Conservation (phyloP, 106 monocot species). For the Narthecium ossifragum region DNA sequence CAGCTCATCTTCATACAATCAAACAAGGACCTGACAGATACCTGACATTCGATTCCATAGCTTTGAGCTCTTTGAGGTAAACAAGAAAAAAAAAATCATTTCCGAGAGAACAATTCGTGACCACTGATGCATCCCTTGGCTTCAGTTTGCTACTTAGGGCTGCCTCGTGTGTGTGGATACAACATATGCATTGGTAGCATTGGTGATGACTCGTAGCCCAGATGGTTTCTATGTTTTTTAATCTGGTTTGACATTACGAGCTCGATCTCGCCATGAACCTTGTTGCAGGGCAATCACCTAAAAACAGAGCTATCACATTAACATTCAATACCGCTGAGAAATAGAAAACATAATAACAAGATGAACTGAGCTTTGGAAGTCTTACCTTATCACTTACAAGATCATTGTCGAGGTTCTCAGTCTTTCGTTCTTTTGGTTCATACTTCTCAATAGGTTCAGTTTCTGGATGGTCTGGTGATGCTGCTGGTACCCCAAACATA, state of each 20-base stretch:
- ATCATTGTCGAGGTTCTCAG: conserved; percentile 4
- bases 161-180: too few species aligned
- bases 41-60: too few species aligned
- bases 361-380: background rate
- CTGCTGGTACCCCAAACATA: conserved; percentile 71
- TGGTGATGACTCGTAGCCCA: too few species aligned
- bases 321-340: background rate
- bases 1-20: too few species aligned
- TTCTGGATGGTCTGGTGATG: conserved; percentile 12
- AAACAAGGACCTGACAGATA: too few species aligned
- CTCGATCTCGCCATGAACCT: conserved; percentile 93
- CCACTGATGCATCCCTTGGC: too few species aligned
- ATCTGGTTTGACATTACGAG: conserved; percentile 24
- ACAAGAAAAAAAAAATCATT: too few species aligned
- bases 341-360: background rate
- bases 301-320: background rate
- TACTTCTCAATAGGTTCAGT: conserved; percentile 8
- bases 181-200: too few species aligned
- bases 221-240: too few species aligned
- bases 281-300: conserved; percentile 63
- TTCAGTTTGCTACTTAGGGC: too few species aligned
- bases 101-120: too few species aligned
- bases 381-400: conserved; percentile 69
- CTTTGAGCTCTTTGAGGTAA: too few species aligned
- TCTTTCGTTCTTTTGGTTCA: conserved; percentile 13